Percentiles rank a stretch among this genome's conserved stretches.
These are phyloP conservation scores for Penicillium psychrosexuale DNA, from an alignment of 2,329 filamentous ascomycete genomes.

Conservation along the genomic window DNA sequence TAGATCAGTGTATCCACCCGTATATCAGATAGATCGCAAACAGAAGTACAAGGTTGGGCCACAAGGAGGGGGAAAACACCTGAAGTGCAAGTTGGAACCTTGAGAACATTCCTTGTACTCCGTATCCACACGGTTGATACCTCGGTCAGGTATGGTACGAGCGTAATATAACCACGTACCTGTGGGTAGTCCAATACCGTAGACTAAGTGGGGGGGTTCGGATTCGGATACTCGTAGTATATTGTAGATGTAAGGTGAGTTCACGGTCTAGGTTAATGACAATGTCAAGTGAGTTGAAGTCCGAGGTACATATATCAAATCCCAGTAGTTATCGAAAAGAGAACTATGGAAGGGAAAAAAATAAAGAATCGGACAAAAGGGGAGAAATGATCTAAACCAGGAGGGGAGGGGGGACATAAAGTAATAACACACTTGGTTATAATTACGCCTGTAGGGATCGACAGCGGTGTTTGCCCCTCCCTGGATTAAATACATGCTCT, in stretches of 20 bases:
- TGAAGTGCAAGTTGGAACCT: constrained; percentile 1
- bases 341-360: background rate
- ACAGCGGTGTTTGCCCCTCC: constrained; percentile 23
- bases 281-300: background rate
- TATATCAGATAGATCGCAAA: constrained; percentile 22
- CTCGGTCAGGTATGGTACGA: background rate
- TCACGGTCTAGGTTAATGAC: background rate
- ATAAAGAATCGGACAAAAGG: background rate
- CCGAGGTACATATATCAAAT: background rate
- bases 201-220: background rate
- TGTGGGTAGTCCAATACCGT: background rate
- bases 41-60: constrained; percentile 13
- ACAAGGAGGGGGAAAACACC: constrained; percentile 9
- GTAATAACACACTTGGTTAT: constrained; percentile 3
- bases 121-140: background rate
- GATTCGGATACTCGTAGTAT: background rate
- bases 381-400: background rate
- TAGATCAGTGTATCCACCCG: constrained; percentile 8
- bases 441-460: constrained; percentile 12
- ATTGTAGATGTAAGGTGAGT: background rate
- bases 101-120: background rate
- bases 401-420: background rate
- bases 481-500: constrained; percentile 9
- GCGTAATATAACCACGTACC: background rate
- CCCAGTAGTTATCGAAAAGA: background rate